Percentiles rank a stretch among this genome's conserved stretches.
These are phyloP conservation scores for Mortierella sp. DNA, from an alignment of 371 early-diverging fungal species.

Conservation along the genomic window DNA sequence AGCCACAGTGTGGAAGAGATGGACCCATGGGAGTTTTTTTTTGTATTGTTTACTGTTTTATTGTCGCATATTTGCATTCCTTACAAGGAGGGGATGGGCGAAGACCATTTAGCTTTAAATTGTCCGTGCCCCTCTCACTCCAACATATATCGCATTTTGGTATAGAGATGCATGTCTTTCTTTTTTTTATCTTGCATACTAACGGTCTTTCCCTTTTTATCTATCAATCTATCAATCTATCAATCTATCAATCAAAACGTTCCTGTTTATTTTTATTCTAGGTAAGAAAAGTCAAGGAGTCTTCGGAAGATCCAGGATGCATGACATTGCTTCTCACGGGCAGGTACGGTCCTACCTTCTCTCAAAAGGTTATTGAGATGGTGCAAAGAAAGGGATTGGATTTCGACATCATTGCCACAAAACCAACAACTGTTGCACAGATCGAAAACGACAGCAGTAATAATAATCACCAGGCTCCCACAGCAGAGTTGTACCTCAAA, in stretches of 20 bases:
- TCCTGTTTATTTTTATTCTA: conserved; percentile 1
- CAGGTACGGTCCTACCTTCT: conserved; percentile 49
- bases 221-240: too few species aligned
- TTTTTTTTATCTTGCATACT: too few species aligned
- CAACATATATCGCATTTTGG: too few species aligned
- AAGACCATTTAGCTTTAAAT: too few species aligned
- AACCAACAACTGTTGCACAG: conserved; percentile 50
- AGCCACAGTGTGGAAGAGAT: too few species aligned
- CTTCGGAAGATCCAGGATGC: conserved; percentile 37
- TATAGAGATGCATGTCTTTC: too few species aligned
- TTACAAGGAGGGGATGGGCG: too few species aligned
- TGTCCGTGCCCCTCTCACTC: too few species aligned
- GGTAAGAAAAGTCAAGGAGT: conserved; percentile 38
- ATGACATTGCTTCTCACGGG: conserved; percentile 50
- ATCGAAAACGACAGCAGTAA: conserved; percentile 12
- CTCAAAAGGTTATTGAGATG: conserved; percentile 38
- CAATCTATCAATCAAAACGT: not conserved
- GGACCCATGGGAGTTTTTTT: too few species aligned
- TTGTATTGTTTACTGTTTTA: too few species aligned
- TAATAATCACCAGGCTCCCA: conserved; percentile 2
- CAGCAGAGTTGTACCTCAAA: conserved; percentile 38
- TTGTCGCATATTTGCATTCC: too few species aligned
- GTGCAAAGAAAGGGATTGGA: conserved; percentile 29
- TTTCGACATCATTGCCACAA: conserved; percentile 51
- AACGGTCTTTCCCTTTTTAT: not conserved